Evolutionary conservation across 1,139 yeast species (phyloP), one percentile per base, ranked within the genome.

Genomic region (Debaryomyces psychrophilus): DNA sequence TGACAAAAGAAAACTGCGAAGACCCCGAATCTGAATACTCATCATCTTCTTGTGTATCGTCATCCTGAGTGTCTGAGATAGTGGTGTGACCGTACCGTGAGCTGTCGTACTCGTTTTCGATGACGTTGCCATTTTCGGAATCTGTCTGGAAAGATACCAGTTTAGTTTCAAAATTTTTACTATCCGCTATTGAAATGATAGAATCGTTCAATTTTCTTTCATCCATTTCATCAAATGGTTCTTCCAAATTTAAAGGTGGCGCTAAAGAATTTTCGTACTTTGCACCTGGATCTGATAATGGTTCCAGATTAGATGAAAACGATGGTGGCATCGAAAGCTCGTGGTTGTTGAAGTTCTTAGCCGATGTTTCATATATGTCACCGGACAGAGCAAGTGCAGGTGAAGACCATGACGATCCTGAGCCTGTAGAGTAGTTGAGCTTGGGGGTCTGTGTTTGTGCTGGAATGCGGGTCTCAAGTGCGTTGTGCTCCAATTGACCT

Each of bases 1-100:
- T 69, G 38, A 82, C 84, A 56, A 83, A 83, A 0, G 87, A 82
- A 56, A 83, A 83, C 47, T 76, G 80, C 1, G 82, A 76, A 1
- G 76, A 67, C 7, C 65, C 69, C 4, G 70, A 67, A 14, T 61
- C 65, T 2, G 54, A 59, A 33, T 56, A 59, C 17, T 52, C 56
- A 11, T 57, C 56, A 14, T 44, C 41, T 20, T 46, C 44, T 5
- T 41, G 44, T 2, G 34, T 44, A 2, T 34, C 43, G 11, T 44
- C 49, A n/a, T 44, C 45, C 11, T 45, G 43, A 4, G 23, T 9
- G 17, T 26, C 40, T 8, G 40, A 20, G 4, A 20, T 20, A 20
- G 22, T 26, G 5, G 40, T 14, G 8, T 37, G 12, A 37, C 14
- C 20, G 18, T 26, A 26, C 8, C 14, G 22, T n/a, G 31, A 26